Evolutionary conservation across 2,329 filamentous ascomycete genomes (phyloP), one percentile per base, ranked within the genome.

Genomic region (Pseudopyrenochaeta lycopersici): DNA sequence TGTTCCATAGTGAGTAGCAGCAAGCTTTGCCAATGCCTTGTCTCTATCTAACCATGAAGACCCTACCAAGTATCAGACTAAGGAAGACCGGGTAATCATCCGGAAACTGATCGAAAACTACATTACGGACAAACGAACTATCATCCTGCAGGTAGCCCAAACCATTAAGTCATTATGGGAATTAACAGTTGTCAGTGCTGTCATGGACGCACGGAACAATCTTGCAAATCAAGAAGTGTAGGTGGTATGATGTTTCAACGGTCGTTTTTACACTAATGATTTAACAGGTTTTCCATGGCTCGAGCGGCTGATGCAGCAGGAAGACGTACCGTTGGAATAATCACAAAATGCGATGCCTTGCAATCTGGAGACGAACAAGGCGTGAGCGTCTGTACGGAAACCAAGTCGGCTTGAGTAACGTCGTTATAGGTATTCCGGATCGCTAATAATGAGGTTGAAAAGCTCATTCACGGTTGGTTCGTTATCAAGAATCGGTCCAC

Each of bases 251-350:
- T 18, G 6, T 32, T 7, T n/a, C 31, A 20, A 10, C 14, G 14
- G 18, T 14, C 10, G 36, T 38, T 4, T 36, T 17, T 14, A 15
- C 30, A 43, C 33, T 48, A 14, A 52, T 23, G n/a, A 15, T 14
- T 17, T 18, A 6, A 43, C 29, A 54, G 51, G 12, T 54, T 54
- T 35, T 54, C 51, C 12, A 49, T 54, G 46, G 78, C 78, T 1
- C 71, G 76, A 18, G 60, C 71, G 33, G 78, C 83, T 33, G 82
- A 85, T 60, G 75, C 74, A 1, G 54, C 72, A 0, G 73, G 75
- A 9, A 59, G 70, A 4, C 78, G 84, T 2, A 86, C 83, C 0
- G 67, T 86, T 0, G 82, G 83, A 0, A 78, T 86, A 49, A 48
- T 77, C 49, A 79, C 74, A 10, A 78, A 76, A 51, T 72, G 71